Evolutionary conservation across 2,329 filamentous ascomycete genomes (phyloP).

Genomic region (Neopestalotiopsis sp.): DNA sequence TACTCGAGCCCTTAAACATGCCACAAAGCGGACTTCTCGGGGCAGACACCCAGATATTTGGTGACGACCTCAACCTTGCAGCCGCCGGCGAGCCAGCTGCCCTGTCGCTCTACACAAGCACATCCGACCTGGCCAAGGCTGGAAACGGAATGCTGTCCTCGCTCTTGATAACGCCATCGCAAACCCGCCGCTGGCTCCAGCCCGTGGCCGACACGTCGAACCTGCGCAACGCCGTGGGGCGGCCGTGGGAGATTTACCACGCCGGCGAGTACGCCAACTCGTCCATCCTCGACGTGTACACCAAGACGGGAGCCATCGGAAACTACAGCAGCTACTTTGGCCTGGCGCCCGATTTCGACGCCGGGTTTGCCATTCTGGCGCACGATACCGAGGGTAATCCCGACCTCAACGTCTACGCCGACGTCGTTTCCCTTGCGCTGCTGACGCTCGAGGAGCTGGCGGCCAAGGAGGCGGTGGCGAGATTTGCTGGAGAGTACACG

Average conservation of each 20-base stretch:
- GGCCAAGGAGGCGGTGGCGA: constrained; percentile 20
- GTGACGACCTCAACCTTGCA: constrained; percentile 20
- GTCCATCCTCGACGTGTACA: constrained; percentile 31
- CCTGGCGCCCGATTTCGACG: constrained; percentile 28
- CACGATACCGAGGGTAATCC: constrained; percentile 34
- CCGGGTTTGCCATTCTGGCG: constrained; percentile 36
- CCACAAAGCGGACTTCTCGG: constrained; percentile 21
- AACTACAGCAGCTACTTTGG: constrained; percentile 35
- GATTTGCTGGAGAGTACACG: constrained; percentile 24
- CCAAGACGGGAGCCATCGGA: constrained; percentile 33
- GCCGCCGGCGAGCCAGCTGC: constrained; percentile 26
- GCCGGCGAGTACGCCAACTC: constrained; percentile 27
- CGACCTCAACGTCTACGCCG: constrained; percentile 40
- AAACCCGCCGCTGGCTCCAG: constrained; percentile 38
- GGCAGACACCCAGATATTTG: constrained; percentile 17
- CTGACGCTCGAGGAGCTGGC: constrained; percentile 23
- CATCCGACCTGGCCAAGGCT: constrained; percentile 26
- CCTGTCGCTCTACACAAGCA: constrained; percentile 25
- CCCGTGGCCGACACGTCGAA: constrained; percentile 36
- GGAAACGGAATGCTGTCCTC: constrained; percentile 31
- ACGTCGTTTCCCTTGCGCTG: constrained; percentile 33
- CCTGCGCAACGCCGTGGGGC: constrained; percentile 38
- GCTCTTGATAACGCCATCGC: constrained; percentile 22
- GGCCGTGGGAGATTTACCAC: constrained; percentile 40
- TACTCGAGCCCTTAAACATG: constrained; percentile 27